Percentiles rank a stretch among this genome's conserved stretches.
These are phyloP conservation scores for Thraustochytrium sp. DNA, from an alignment of 352 stramenopile species.

Conservation along the genomic window DNA sequence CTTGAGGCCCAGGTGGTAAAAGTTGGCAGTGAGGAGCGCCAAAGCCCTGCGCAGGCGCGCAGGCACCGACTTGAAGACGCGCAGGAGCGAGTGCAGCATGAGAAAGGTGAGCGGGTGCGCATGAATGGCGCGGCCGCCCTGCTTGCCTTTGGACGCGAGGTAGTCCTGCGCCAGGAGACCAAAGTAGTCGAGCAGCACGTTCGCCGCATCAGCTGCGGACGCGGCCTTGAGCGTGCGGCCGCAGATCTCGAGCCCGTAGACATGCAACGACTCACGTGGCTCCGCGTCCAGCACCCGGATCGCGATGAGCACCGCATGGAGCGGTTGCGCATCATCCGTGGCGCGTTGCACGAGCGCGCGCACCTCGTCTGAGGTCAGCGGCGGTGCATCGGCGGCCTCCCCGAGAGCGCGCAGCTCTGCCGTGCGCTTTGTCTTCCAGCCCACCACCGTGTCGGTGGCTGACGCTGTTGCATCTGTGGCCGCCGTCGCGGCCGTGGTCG, in stretches of 20 bases:
- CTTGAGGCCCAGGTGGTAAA: slow-evolving; percentile 74
- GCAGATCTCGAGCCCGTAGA: background rate
- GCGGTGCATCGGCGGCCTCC: background rate
- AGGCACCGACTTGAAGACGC: background rate
- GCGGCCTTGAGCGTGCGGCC: background rate
- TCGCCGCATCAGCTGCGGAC: slow-evolving; percentile 55
- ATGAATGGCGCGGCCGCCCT: slow-evolving; percentile 57
- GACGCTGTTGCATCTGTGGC: slow-evolving; percentile 60
- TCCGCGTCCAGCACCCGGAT: background rate
- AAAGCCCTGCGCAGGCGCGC: background rate
- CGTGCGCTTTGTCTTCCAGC: slow-evolving; percentile 63
- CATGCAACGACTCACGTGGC: background rate
- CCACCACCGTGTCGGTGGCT: slow-evolving; percentile 72
- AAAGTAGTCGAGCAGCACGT: slow-evolving; percentile 65
- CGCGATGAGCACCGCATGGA: slow-evolving; percentile 27
- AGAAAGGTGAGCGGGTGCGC: slow-evolving; percentile 76
- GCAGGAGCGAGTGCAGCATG: slow-evolving; percentile 70
- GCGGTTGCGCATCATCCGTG: slow-evolving; percentile 24
- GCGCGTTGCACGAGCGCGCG: background rate
- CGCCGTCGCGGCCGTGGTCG: slow-evolving; percentile 44
- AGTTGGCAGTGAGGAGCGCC: slow-evolving; percentile 53
- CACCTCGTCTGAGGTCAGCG: background rate
- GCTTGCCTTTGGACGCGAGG: slow-evolving; percentile 62
- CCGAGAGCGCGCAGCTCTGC: background rate
- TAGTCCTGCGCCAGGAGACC: slow-evolving; percentile 67